Base-by-base conservation (phyloP, 2,329 filamentous ascomycete species). In the Phaeosphaeriaceae sp. region DNA sequence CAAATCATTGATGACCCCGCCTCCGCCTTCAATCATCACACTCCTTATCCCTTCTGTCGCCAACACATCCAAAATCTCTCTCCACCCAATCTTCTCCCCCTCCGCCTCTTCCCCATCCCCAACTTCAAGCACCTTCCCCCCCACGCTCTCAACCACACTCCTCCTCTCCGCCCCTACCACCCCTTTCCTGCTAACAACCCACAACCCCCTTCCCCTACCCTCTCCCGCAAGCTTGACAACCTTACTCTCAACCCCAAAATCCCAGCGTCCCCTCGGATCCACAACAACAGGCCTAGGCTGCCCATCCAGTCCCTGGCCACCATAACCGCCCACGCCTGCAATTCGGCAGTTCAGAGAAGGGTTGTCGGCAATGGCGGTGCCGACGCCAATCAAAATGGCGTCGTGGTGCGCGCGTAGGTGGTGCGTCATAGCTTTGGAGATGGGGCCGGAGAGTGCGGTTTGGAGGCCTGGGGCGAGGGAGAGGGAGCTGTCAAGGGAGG, bases 11-110 rank as follows among this genome's bases (percentile, higher is more conserved):
- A 98, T 92, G 33, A 97, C 88, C 11, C 83, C 82, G 0, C 86
- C 93, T 11, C 94, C 94, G 0, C 94, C 94, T 76, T 98, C 94
- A 49, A 98, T 85, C 94, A 97, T 97, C 57, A 97, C 83, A 72
- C 92, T 97, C 52, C 79, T 77, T 46, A 97, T 79, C 1, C 88
- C 88, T 66, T 90, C 83, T 1, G 73, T 74, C 25, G 77, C 79
- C 33, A 96, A 76, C 3, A 81, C 79, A 19, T 77, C 77, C 27
- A 96, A 78, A 17, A 96, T 84, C 42, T 83, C 82, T 11, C 76
- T 76, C 92, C 92, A 96, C 19, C 53, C 48, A 2, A 72, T 53
- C 11, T 46, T 21, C 17, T 50, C 51, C 19, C 40, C 27, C 17
- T 50, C 51, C 19, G 40, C 27, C 24, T 24, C 21, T 7, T 33